Evolutionary conservation across 768 basidiomycete genomes (phyloP), one percentile per base, ranked within the genome.

Genomic region (Gymnopilus junonius): DNA sequence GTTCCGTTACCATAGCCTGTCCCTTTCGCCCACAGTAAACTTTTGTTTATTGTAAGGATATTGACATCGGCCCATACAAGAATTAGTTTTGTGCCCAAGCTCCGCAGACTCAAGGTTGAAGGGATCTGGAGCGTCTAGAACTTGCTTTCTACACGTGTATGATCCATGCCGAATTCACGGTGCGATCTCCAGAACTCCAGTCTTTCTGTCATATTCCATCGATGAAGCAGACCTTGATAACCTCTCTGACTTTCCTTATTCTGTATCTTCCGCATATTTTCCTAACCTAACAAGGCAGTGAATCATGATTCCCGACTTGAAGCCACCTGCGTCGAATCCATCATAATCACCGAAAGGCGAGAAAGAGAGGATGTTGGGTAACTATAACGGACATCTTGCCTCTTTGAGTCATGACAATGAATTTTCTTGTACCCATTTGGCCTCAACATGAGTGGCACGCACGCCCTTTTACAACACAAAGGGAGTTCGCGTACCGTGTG

Each of bases 391-490:
- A 55, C 15, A 32, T 21, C 42, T 58, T 61, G 35, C 64, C 59
- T n/a, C 40, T 61, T 57, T 57, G 50, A 39, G 63, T 53, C 27
- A 39, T 55, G 58, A 63, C 58, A 59, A 63, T 63, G 61, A 45
- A 34, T 25, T 34, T 51, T 55, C 42, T 34, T 61, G 39, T 37
- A 29, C 39, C 37, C 56, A 29, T 58, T 40, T 58, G 56, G 55
- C 39, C 55, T 40, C 23, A 61, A 17, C n/a, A 8, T 17, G 31
- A 51, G 48, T 29, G 48, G 48, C 48, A 50, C 45, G 27, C 51
- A 61, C 48, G 21, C 50, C 8, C 32, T 21, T 31, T 48, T 45
- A 58, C 40, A 63, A 25, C 53, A 63, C 62, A 63, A 51, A 63
- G 48, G 48, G 43, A 11, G 37, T 21, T 42, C 37, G 1, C 29